Base-by-base conservation (phyloP, 129 eudicot species). In the Lactuca saligna region DNA sequence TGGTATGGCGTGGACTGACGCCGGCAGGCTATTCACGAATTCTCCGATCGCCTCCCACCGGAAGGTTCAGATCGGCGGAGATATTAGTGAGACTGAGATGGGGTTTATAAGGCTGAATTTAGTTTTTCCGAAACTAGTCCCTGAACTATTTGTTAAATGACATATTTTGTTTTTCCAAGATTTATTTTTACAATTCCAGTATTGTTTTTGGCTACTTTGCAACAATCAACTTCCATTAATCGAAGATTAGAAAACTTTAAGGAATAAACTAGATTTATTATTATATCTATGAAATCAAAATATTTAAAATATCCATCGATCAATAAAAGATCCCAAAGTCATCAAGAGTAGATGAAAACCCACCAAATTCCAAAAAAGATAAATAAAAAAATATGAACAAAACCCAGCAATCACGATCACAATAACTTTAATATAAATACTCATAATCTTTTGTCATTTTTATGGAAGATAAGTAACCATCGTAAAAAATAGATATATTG, bases 1-100 rank as follows among this genome's bases (percentile, higher is more conserved):
- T 56, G 44, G 71, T 64, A n/a, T 25, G 71, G 42, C 64, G 56
- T 73, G 71, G 64, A 29, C 15, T 71, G 56, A 71, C 68, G 25
- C 68, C 68, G 51, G 38, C 76, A 71, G 68, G 62, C 12, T 46
- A 46, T 46, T 46, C 51, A 46, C 51, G 15, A 46, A 50, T 33
- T 7, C 37, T 49, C 68, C 33, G 65, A 11, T 59, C 2, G 7
- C 42, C 59, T 69, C 32, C 62, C 38, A 34, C 38, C 44, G 33
- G 56, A 69, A 56, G 38, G 39, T 55, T 13, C 64, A 59, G 46
- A 33, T 59, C 13, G 60, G 32, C 60, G 60, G 60, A 55, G 33
- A 10, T 13, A 38, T 20, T 16, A 4, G 49, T 11, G 44, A 37
- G 55, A 10, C 17, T 11, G 44, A 37, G 55, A 10, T 42, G 10